Percentiles rank a stretch among this genome's conserved stretches.
Evolutionary conservation across 2,329 filamentous ascomycete species (phyloP).

Genomic region (Neoscytalidium dimidiatum): DNA sequence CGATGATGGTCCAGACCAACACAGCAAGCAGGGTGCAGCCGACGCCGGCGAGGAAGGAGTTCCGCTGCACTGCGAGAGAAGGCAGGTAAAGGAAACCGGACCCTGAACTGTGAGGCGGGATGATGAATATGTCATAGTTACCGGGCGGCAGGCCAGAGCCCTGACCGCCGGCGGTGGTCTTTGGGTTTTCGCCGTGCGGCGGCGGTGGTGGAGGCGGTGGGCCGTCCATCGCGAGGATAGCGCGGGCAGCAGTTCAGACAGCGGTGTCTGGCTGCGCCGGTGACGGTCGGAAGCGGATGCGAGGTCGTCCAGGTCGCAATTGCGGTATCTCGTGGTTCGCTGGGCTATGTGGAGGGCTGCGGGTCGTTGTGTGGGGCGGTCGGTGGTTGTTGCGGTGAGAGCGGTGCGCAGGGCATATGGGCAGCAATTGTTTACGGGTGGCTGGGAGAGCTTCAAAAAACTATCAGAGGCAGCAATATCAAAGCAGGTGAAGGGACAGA

Average conservation of each 20-base stretch:
- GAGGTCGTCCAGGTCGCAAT: not conserved
- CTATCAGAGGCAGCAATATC: not conserved
- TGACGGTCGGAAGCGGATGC: not conserved
- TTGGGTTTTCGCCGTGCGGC: constrained; percentile 79
- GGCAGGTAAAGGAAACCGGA: constrained; percentile 93
- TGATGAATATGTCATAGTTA: constrained; percentile 97
- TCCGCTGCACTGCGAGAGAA: constrained; percentile 79
- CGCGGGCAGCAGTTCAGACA: constrained; percentile 16
- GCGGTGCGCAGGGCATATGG: constrained; percentile 5
- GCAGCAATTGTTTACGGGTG: constrained; percentile 17
- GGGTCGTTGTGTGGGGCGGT: not conserved
- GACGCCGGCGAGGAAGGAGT: constrained; percentile 89
- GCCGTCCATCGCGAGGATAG: constrained; percentile 34
- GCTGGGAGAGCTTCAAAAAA: constrained; percentile 2
- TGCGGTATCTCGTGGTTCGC: not conserved
- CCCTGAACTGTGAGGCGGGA: constrained; percentile 87
- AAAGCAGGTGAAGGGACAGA: too few relatives aligned
- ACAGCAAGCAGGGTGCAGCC: constrained; percentile 73
- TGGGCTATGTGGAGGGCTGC: not conserved
- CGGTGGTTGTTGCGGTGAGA: constrained; percentile 13
- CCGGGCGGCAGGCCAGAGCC: constrained; percentile 74
- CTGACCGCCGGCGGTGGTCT: constrained; percentile 45
- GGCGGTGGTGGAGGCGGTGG: constrained; percentile 78
- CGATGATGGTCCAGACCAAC: constrained; percentile 70
- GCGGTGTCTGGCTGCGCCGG: constrained; percentile 8